Evolutionary conservation across 2,329 filamentous ascomycete species (phyloP), one percentile per base, ranked within the genome.

Genomic region (Setomelanomma holmii): DNA sequence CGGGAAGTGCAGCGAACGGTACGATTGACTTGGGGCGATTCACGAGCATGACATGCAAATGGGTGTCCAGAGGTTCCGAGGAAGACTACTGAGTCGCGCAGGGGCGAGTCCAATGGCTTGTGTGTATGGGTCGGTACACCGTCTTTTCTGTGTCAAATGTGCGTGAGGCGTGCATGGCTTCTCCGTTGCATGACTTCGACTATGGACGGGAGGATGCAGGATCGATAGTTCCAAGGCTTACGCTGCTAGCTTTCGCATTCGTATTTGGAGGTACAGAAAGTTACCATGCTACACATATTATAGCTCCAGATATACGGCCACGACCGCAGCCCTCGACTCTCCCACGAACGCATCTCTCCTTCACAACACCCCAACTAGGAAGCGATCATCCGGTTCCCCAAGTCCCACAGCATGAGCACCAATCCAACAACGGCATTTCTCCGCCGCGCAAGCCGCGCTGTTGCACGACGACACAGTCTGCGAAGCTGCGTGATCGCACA

Each of bases 401-500:
- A 6, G 44, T 40, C n/a, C 16, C 44, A 47, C 44, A 2, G 21
- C 44, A 46, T 38, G 12, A n/a, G 8, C 44, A 22, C 34, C 44
- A 16, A 20, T 33, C 16, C 20, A 17, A 30, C 27, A 47, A 40
- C 5, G 43, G 6, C 33, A 30, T 43, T 6, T 30, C 24, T n/a
- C 8, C 3, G 16, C 34, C 34, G 34, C 27, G 19, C 24, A 54
- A 45, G 20, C 40, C 30, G 35, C n/a, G 4, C 14, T 21, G 51
- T 55, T 27, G 27, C 36, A 49, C 55, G 19, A 30, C 30, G 41
- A 35, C 17, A 30, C 27, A 33, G 44, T 20, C 22, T 43, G 45
- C 36, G 23, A 24, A 23, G 40, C 27, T 49, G 55, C 44, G 40
- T 51, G 51, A 55, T 51, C 44, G 41, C 42, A 30, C 41, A 40